Conservation (phyloP, 306 rosid species). For the Gynostemma pentaphyllum region DNA sequence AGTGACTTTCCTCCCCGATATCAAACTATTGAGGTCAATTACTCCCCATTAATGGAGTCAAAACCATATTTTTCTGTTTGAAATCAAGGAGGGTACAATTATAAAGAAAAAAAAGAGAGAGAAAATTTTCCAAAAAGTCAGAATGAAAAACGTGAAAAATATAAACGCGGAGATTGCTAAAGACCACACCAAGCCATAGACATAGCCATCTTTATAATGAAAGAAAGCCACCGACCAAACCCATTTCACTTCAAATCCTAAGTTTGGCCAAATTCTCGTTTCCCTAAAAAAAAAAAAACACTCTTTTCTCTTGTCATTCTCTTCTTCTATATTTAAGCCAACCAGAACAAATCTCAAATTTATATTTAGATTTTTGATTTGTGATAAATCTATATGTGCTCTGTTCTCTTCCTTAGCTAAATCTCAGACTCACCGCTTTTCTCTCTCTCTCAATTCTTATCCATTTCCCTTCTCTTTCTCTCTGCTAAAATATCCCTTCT, state of each 20-base stretch:
- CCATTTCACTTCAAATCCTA: not conserved
- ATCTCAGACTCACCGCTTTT: constrained; percentile 52
- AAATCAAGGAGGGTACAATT: not conserved
- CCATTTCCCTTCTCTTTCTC: constrained; percentile 19
- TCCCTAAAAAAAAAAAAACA: not conserved
- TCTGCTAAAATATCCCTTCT: constrained; percentile 15
- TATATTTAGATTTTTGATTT: too few relatives aligned
- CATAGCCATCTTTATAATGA: not conserved
- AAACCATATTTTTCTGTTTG: not conserved
- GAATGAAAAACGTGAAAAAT: not conserved
- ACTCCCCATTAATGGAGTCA: too few relatives aligned
- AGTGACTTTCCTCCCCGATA: too few relatives aligned
- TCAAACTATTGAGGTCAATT: too few relatives aligned
- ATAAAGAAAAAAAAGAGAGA: not conserved
- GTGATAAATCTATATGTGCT: too few relatives aligned
- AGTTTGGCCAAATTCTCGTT: not conserved
- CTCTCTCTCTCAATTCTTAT: constrained; percentile 41
- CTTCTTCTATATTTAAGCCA: constrained; percentile 7
- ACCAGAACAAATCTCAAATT: too few relatives aligned
- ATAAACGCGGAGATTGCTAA: not conserved
- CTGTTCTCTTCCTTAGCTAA: too few relatives aligned
- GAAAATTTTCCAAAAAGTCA: not conserved
- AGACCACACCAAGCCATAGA: not conserved
- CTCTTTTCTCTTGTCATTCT: too few relatives aligned
- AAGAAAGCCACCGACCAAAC: constrained; percentile 8